Base-by-base conservation (phyloP, 768 basidiomycete genomes). In the Tylopilus cervinicoccineus region DNA sequence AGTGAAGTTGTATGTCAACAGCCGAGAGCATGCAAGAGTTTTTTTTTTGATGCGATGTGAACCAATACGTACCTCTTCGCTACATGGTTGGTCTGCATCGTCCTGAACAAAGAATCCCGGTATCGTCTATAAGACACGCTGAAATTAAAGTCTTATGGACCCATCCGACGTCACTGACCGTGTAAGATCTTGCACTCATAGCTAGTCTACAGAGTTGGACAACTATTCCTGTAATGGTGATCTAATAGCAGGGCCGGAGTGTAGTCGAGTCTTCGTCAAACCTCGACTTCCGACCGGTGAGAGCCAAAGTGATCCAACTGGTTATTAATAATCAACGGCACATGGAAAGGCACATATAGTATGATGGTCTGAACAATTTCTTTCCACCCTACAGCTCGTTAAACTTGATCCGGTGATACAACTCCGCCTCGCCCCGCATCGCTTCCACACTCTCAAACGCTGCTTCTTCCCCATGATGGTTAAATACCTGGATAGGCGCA, bases 331-430 rank as follows among this genome's bases (percentile, higher is more conserved):
- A n/a, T n/a, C n/a, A n/a, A n/a, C n/a, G n/a, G n/a, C n/a, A n/a
- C n/a, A n/a, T n/a, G n/a, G n/a, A n/a, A n/a, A n/a, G n/a, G n/a
- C n/a, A n/a, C n/a, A n/a, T n/a, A n/a, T n/a, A n/a, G n/a, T n/a
- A n/a, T n/a, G n/a, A n/a, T n/a, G n/a, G n/a, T n/a, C n/a, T n/a
- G n/a, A n/a, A n/a, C n/a, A n/a, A n/a, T n/a, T n/a, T n/a, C n/a
- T n/a, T n/a, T n/a, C n/a, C n/a, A n/a, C n/a, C n/a, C n/a, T 20
- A 67, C 40, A 62, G 22, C 47, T 52, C 66, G n/a, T n/a, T n/a
- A 41, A 71, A 53, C 42, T 66, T 71, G 52, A 73, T 67, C n/a
- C 71, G 58, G 51, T 72, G 71, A 38, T 67, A 70, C 52, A 66
- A 48, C 55, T 76, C 72, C 5, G 70, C 69, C 20, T 48, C 60